Evolutionary conservation across 371 early-diverging fungal species (phyloP), one percentile per base, ranked within the genome.

Genomic region (Haplosporangium sp.): DNA sequence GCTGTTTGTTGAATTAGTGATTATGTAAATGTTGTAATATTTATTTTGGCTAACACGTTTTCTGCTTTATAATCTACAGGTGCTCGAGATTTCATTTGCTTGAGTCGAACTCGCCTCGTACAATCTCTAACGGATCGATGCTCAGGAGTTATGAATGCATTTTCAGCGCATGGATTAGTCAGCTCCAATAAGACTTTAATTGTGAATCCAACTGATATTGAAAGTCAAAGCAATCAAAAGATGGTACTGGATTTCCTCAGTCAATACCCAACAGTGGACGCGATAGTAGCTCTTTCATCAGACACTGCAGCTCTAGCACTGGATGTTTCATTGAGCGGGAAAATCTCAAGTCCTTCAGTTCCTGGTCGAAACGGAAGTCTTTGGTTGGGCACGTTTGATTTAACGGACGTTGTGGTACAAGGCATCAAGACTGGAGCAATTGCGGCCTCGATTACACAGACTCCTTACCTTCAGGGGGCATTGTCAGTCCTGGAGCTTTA

Each of bases 391-490:
- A 61, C 77, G 38, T 59, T 88, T 45, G 88, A 83, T 42, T 56
- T 81, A 37, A 77, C 67, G 17, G 83, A 82, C 15, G 47, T 63
- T 42, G 83, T 85, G 38, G 59, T 84, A 13, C 66, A 77, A 1
- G 77, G 74, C 15, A 66, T 88, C 69, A 71, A 78, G 19, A 55
- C 61, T 5, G 83, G 84, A 37, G 64, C 63, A 6, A 72, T 85
- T 38, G 84, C 81, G 0, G 70, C 79, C 6, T 82, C 83, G 15
- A 76, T 87, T 27, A 76, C 85, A 5, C 88, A 88, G 53, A 47
- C 87, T 3, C 87, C 87, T 1, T 88, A 88, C 39, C 84, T 86
- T 39, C 88, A 88, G 61, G 86, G 87, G 20, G 86, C 83, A 0
- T 47, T 88, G 11, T 86, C 88, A 2, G 84, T 88, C 17, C 74